These are phyloP conservation scores for Suillus cothurnatus DNA, from an alignment of 768 basidiomycete genomes.

Conservation along the genomic window DNA sequence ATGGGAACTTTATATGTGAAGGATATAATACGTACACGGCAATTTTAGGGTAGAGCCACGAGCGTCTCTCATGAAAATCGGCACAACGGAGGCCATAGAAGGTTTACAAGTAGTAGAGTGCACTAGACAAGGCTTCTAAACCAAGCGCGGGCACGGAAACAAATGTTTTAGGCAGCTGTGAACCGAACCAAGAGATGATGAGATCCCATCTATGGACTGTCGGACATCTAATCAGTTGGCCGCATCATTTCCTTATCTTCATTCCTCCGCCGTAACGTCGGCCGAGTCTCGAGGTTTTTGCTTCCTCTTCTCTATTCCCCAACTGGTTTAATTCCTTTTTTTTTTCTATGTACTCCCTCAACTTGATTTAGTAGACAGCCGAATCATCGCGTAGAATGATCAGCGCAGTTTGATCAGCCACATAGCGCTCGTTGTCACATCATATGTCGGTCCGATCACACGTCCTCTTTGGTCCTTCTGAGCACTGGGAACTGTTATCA, in stretches of 20 bases:
- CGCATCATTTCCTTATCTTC: slow-evolving; percentile 5
- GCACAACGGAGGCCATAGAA: slow-evolving; percentile 35
- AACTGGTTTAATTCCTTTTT: not conserved
- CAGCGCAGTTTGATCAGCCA: slow-evolving; percentile 3
- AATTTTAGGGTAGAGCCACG: slow-evolving; percentile 35
- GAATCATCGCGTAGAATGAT: not conserved
- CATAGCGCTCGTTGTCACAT: slow-evolving; percentile 5
- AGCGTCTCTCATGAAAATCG: slow-evolving; percentile 31
- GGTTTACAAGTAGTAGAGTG: slow-evolving; percentile 22
- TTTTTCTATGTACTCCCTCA: no score
- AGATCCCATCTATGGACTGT: not conserved
- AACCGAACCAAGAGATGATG: slow-evolving; percentile 14
- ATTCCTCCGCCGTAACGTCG: not conserved
- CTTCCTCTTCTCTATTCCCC: slow-evolving; percentile 5
- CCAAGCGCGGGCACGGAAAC: slow-evolving; percentile 6
- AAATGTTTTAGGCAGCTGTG: slow-evolving; percentile 17
- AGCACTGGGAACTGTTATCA: not conserved
- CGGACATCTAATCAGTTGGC: slow-evolving; percentile 15
- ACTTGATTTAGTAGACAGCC: not conserved
- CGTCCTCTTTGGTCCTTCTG: not conserved
- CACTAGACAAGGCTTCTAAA: not conserved
- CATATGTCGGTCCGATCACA: not conserved
- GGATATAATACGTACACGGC: slow-evolving; percentile 33
- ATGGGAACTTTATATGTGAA: slow-evolving; percentile 32
- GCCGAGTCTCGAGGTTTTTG: not conserved